These are phyloP conservation scores for Bruguiera hainesii DNA, from an alignment of 441 rosid species.

Conservation along the genomic window DNA sequence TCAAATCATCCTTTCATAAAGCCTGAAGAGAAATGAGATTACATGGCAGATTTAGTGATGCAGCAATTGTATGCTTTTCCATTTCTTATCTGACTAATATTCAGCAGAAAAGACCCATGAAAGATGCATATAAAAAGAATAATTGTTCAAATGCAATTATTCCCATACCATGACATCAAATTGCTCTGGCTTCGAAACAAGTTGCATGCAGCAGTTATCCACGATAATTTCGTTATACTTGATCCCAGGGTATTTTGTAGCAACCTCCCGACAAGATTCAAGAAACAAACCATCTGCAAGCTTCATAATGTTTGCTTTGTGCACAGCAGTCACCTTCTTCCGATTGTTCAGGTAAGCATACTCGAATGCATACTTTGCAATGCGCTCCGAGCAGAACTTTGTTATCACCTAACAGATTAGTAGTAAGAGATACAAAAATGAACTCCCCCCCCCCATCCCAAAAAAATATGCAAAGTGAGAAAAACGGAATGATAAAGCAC, in stretches of 20 bases:
- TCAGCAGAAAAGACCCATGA: background rate
- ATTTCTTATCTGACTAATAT: background rate
- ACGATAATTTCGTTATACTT: conserved; percentile 84
- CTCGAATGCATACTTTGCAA: conserved; percentile 94
- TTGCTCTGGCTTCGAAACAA: conserved; percentile 95
- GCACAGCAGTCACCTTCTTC: conserved; percentile 96
- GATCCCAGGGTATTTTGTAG: conserved; percentile 81
- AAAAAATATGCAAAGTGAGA: conserved; percentile 1
- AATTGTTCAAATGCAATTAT: background rate
- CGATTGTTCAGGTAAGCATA: conserved; percentile 92
- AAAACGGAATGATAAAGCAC: conserved; percentile 7
- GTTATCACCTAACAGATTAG: conserved; percentile 74
- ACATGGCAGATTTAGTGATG: background rate
- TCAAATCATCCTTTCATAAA: background rate
- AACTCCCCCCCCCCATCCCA: background rate
- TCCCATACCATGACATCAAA: conserved; percentile 90
- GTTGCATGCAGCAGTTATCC: conserved; percentile 99
- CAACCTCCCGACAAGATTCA: conserved; percentile 91
- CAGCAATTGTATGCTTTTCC: background rate
- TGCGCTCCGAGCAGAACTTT: conserved; percentile 96
- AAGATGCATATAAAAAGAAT: background rate
- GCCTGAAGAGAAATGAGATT: background rate
- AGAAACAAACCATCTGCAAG: conserved; percentile 93
- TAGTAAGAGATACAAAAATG: background rate
- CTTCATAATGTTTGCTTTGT: conserved; percentile 98